These are phyloP conservation scores for Elsinoe fawcettii DNA, from an alignment of 2,329 filamentous ascomycete species.

Conservation along the genomic window DNA sequence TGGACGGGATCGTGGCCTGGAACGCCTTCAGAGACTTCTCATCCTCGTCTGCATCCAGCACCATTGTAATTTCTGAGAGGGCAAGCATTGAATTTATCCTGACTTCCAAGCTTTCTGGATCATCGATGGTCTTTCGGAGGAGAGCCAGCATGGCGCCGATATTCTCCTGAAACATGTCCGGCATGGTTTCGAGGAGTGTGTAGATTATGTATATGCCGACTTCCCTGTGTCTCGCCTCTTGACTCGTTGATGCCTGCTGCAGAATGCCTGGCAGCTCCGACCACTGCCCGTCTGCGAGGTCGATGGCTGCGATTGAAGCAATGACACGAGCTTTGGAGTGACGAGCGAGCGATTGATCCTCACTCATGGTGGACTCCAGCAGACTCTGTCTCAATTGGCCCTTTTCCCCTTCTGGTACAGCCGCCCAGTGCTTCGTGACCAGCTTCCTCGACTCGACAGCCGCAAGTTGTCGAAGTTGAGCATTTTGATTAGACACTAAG, in stretches of 20 bases:
- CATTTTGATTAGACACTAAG: slow-evolving; percentile 65
- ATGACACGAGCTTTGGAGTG: slow-evolving; percentile 85
- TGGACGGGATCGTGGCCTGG: slow-evolving; percentile 71
- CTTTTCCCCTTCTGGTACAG: slow-evolving; percentile 64
- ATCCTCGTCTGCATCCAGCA: slow-evolving; percentile 83
- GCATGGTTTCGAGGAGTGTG: slow-evolving; percentile 81
- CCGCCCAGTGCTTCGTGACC: slow-evolving; percentile 77
- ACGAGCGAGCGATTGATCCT: slow-evolving; percentile 66
- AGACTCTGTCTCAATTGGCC: slow-evolving; percentile 71
- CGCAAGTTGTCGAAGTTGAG: slow-evolving; percentile 75
- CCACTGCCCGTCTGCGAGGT: slow-evolving; percentile 84
- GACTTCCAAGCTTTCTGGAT: slow-evolving; percentile 84
- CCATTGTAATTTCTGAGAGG: slow-evolving; percentile 77
- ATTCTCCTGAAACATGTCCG: slow-evolving; percentile 75
- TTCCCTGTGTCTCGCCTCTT: slow-evolving; percentile 71
- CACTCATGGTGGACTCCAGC: slow-evolving; percentile 73
- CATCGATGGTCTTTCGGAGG: slow-evolving; percentile 80
- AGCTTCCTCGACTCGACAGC: slow-evolving; percentile 82
- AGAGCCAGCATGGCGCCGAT: slow-evolving; percentile 71
- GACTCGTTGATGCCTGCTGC: slow-evolving; percentile 68
- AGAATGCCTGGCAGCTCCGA: slow-evolving; percentile 70
- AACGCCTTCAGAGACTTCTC: slow-evolving; percentile 63
- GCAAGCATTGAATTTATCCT: slow-evolving; percentile 91
- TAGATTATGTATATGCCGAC: slow-evolving; percentile 90
- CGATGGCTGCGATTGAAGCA: slow-evolving; percentile 74